A percentile compares a stretch with the other conserved stretches of the same genome.
Evolutionary conservation across 2,329 filamentous ascomycete species (phyloP).

Genomic region (Calonectria pseudoturangicola): DNA sequence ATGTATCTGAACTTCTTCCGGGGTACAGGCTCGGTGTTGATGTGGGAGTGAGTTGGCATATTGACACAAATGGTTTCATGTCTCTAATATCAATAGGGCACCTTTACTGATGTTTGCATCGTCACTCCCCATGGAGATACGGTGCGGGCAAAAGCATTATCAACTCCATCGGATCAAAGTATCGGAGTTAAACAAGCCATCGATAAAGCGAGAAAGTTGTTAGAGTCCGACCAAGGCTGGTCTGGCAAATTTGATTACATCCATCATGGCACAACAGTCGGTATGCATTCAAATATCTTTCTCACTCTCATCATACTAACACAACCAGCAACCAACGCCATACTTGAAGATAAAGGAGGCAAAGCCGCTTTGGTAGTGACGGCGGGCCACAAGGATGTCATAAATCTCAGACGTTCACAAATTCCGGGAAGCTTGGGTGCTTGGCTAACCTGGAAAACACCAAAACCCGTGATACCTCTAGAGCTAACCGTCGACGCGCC

Average conservation of each 20-base stretch:
- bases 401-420: slow-evolving; percentile 3
- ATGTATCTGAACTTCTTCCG: too few relatives aligned
- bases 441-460: slow-evolving; percentile 8
- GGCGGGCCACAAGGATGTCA: slow-evolving; percentile 3
- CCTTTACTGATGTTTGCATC: slow-evolving; percentile 11
- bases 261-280: slow-evolving; percentile 1
- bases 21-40: too few relatives aligned
- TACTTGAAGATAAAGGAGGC: slow-evolving; percentile 6
- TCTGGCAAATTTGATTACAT: slow-evolving; percentile 7
- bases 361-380: slow-evolving; percentile 2
- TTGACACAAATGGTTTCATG: too few relatives aligned
- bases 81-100: not conserved
- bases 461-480: slow-evolving; percentile 1
- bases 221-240: not conserved
- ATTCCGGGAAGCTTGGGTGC: not conserved
- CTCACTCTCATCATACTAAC: not conserved
- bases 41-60: too few relatives aligned
- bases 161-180: not conserved
- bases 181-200: not conserved
- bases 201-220: not conserved
- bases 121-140: not conserved
- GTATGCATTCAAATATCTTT: not conserved
- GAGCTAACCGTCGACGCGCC: slow-evolving; percentile 4
- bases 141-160: not conserved
- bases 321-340: not conserved